Evolutionary conservation across 352 stramenopile genomes (phyloP).

Genomic region (Pythium scleroteichum): DNA sequence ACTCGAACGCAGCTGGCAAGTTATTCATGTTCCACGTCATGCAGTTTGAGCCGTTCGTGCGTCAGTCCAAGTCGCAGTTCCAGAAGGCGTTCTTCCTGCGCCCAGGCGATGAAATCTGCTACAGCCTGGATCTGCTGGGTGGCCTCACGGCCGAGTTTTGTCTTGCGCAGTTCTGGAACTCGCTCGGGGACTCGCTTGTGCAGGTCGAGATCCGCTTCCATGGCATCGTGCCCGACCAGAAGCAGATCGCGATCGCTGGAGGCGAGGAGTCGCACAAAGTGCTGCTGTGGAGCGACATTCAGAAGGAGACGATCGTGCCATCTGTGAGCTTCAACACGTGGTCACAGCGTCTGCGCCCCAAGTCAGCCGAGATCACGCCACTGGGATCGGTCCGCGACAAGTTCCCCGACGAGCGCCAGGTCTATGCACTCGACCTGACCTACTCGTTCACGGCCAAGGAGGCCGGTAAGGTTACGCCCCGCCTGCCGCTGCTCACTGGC

Average conservation of each 20-base stretch:
- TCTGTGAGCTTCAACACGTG: slow-evolving; percentile 83
- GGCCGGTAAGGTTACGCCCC: slow-evolving; percentile 76
- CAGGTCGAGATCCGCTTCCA: slow-evolving; percentile 87
- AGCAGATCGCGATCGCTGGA: slow-evolving; percentile 55
- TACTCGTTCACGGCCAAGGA: slow-evolving; percentile 91
- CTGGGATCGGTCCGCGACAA: slow-evolving; percentile 80
- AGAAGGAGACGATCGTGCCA: slow-evolving; percentile 79
- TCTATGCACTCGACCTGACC: slow-evolving; percentile 89
- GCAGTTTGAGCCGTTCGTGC: slow-evolving; percentile 88
- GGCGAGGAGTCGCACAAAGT: slow-evolving; percentile 78
- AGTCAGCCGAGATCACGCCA: slow-evolving; percentile 71
- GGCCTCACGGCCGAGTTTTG: slow-evolving; percentile 87
- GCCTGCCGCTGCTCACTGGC: slow-evolving; percentile 62
- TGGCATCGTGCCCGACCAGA: slow-evolving; percentile 72
- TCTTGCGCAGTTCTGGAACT: slow-evolving; percentile 90
- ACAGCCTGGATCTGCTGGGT: slow-evolving; percentile 73
- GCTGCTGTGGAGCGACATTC: slow-evolving; percentile 63
- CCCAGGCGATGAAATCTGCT: slow-evolving; percentile 58
- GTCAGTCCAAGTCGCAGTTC: slow-evolving; percentile 73
- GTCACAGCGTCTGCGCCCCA: slow-evolving; percentile 80
- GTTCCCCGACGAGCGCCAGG: slow-evolving; percentile 81
- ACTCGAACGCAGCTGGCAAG: slow-evolving; percentile 69
- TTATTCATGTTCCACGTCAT: slow-evolving; percentile 88
- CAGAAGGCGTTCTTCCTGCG: slow-evolving; percentile 71
- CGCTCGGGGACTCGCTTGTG: slow-evolving; percentile 78